These are phyloP conservation scores for Chaetomium sp. DNA, from an alignment of 2,329 filamentous ascomycete species.

Conservation along the genomic window DNA sequence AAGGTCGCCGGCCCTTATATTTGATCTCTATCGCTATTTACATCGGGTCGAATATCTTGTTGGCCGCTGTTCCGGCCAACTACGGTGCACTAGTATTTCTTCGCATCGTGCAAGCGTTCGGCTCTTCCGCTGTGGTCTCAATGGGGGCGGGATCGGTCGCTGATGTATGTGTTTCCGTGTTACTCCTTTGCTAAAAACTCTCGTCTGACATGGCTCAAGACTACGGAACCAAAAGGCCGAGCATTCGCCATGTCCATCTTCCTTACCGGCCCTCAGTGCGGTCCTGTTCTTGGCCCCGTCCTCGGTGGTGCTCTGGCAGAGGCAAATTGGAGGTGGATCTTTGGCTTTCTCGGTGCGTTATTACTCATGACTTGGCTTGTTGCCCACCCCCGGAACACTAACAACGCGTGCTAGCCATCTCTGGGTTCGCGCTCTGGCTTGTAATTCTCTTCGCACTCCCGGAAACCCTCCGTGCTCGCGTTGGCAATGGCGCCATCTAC, in stretches of 20 bases:
- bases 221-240: constrained; percentile 24
- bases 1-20: constrained; percentile 25
- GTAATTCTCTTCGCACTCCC: constrained; percentile 20
- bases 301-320: constrained; percentile 27
- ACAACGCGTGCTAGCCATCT: constrained; percentile 17
- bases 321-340: constrained; percentile 28
- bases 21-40: constrained; percentile 24
- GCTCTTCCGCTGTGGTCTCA: constrained; percentile 21
- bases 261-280: constrained; percentile 25
- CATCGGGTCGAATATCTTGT: constrained; percentile 21
- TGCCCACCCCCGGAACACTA: not conserved
- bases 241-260: constrained; percentile 30
- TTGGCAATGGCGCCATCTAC: constrained; percentile 22
- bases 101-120: constrained; percentile 25
- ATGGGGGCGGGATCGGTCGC: constrained; percentile 28
- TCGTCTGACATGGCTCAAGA: constrained; percentile 12
- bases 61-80: constrained; percentile 23
- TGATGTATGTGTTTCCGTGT: constrained; percentile 17
- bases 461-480: constrained; percentile 25
- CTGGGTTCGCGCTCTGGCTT: constrained; percentile 20
- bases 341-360: constrained; percentile 25
- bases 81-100: constrained; percentile 26
- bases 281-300: constrained; percentile 24
- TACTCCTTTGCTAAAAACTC: not conserved
- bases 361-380: not conserved